Evolutionary conservation across 495 filamentous ascomycete genomes (phyloP).

Genomic region (Penicillium atrosanguineum): DNA sequence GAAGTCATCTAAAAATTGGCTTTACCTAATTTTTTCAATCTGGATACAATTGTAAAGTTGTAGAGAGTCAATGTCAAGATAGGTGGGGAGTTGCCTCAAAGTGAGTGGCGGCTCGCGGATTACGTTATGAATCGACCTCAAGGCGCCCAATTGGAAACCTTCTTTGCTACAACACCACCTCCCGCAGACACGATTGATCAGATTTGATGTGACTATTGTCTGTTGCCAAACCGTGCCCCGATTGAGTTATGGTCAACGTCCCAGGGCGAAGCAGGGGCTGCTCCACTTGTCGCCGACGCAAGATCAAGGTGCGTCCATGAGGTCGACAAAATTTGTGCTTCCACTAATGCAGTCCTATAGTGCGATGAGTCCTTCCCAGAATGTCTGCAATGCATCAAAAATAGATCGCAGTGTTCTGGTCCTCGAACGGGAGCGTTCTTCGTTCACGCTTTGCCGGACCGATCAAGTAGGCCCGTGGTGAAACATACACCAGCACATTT

Average conservation of each 20-base stretch:
- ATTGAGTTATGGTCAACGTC: conserved; percentile 15
- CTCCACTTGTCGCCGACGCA: conserved; percentile 10
- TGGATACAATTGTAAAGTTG: not conserved
- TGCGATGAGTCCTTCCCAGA: conserved; percentile 9
- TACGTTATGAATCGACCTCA: not conserved
- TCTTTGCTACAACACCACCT: not conserved
- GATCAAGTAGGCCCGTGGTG: not conserved
- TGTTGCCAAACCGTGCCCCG: not conserved
- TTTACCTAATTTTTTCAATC: no score
- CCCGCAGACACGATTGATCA: not conserved
- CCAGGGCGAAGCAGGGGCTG: conserved; percentile 16
- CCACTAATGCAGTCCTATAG: not conserved
- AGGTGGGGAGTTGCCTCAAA: not conserved
- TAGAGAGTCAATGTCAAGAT: not conserved
- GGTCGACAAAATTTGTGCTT: not conserved
- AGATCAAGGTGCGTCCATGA: conserved; percentile 5
- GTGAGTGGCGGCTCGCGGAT: not conserved
- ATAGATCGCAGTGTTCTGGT: conserved; percentile 4
- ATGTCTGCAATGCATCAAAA: conserved; percentile 9
- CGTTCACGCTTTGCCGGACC: conserved; percentile 6
- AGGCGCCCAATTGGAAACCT: not conserved
- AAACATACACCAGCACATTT: not conserved
- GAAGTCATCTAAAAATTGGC: not conserved
- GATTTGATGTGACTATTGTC: not conserved
- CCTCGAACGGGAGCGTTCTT: conserved; percentile 12